Conservation (phyloP, 768 basidiomycete species). For the Sistotremastrum niveocremeum region DNA sequence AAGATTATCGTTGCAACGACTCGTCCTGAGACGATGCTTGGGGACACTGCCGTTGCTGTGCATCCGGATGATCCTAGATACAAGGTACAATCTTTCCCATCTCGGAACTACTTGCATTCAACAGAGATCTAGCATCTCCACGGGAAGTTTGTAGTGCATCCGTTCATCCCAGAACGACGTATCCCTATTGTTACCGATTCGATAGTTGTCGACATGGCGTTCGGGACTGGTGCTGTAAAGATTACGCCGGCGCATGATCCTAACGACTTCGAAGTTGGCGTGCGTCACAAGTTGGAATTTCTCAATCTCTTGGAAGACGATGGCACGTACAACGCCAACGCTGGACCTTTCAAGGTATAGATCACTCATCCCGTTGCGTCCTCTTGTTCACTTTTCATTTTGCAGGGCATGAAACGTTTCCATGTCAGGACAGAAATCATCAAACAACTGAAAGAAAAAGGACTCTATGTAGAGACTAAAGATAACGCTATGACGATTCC, state of each 20-base stretch:
- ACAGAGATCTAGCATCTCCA: conserved; percentile 55
- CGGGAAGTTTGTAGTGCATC: conserved; percentile 83
- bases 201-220: conserved; percentile 81
- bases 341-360: conserved; percentile 29
- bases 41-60: conserved; percentile 93
- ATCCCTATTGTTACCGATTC: conserved; percentile 81
- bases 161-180: conserved; percentile 67
- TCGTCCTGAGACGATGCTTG: conserved; percentile 96
- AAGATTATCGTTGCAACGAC: conserved; percentile 90
- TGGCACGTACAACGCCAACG: conserved; percentile 87
- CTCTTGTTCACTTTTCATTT: not conserved
- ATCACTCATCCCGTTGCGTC: not conserved
- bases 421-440: conserved; percentile 79
- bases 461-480: conserved; percentile 79
- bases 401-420: conserved; percentile 93
- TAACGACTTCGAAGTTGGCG: conserved; percentile 91
- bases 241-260: conserved; percentile 98
- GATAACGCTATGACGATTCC: conserved; percentile 98
- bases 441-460: conserved; percentile 69
- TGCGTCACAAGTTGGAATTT: conserved; percentile 77
- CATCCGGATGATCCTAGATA: conserved; percentile 90
- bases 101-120: not conserved
- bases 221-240: conserved; percentile 98
- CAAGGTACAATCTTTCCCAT: conserved; percentile 31
- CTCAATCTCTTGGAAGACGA: conserved; percentile 95